Conservation (phyloP, 257 asterid species). For the Ligustrum vulgare region DNA sequence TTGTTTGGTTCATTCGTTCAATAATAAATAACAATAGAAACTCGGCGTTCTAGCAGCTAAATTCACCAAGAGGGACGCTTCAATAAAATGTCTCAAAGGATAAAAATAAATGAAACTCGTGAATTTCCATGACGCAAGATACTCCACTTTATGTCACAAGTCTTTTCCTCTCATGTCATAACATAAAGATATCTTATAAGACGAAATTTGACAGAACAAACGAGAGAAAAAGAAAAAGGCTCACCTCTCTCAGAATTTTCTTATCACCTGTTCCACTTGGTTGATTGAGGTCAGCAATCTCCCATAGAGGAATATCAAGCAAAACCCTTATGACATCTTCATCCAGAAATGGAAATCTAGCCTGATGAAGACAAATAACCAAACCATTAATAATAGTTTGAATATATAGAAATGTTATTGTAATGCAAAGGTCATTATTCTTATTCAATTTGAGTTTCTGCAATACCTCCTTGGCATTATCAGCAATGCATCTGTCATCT, state of each 20-base stretch:
- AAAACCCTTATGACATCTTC: constrained; percentile 81
- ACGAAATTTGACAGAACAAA: background rate
- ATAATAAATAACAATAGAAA: background rate
- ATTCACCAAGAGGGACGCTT: background rate
- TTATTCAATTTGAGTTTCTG: constrained; percentile 6
- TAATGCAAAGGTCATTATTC: constrained; percentile 13
- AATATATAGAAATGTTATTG: background rate
- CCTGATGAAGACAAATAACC: constrained; percentile 40
- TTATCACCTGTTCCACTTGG: constrained; percentile 92
- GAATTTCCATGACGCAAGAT: background rate
- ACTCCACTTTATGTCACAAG: background rate
- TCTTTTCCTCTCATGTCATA: background rate
- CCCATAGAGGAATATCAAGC: constrained; percentile 92
- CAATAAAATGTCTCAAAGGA: background rate
- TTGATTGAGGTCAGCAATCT: constrained; percentile 80
- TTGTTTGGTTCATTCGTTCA: background rate
- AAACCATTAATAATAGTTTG: constrained; percentile 5
- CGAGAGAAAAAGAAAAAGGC: background rate
- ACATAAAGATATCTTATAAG: background rate
- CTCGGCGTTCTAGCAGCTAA: background rate
- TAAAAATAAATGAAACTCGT: background rate
- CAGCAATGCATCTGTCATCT: constrained; percentile 93
- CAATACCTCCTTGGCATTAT: constrained; percentile 87
- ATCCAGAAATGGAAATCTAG: constrained; percentile 91
- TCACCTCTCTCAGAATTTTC: constrained; percentile 85